Percentiles rank a stretch among this genome's conserved stretches.
Evolutionary conservation across 257 asterid species (phyloP).

Genomic region (Solanum bulbocastanum): DNA sequence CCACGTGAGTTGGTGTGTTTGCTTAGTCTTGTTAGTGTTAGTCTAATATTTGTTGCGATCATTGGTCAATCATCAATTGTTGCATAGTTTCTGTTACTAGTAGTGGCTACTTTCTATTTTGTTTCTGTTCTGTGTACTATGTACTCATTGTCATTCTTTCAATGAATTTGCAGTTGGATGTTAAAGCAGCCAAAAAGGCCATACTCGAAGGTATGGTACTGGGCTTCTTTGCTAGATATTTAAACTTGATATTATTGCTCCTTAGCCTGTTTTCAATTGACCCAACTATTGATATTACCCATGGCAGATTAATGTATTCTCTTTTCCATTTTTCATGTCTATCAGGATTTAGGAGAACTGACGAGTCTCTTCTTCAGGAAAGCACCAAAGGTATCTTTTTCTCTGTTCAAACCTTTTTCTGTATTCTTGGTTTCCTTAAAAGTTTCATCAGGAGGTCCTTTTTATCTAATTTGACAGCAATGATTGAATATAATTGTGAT

Average conservation of each 20-base stretch:
- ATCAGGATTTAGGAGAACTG: slow-evolving; percentile 68
- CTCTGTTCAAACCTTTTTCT: background rate
- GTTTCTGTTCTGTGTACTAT: background rate
- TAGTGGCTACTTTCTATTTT: background rate
- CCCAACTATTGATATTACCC: background rate
- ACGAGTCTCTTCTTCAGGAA: slow-evolving; percentile 71
- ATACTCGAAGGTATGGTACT: slow-evolving; percentile 57
- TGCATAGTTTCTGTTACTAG: background rate
- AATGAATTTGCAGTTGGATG: slow-evolving; percentile 62
- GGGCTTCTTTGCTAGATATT: background rate
- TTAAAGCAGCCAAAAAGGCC: slow-evolving; percentile 67
- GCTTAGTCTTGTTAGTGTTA: slow-evolving; percentile 10
- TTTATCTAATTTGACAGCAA: background rate
- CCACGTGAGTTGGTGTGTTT: slow-evolving; percentile 99
- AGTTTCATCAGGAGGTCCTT: background rate
- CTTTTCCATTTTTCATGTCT: background rate
- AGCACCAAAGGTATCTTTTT: slow-evolving; percentile 53
- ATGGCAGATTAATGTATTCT: background rate
- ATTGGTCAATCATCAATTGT: slow-evolving; percentile 1
- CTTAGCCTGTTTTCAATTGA: background rate
- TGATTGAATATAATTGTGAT: background rate
- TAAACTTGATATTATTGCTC: background rate
- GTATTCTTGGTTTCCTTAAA: background rate
- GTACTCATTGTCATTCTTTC: background rate
- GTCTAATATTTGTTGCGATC: slow-evolving; percentile 16